Base-by-base conservation (phyloP, 1,139 yeast genomes). In the Yamadazyma trypodendri region DNA sequence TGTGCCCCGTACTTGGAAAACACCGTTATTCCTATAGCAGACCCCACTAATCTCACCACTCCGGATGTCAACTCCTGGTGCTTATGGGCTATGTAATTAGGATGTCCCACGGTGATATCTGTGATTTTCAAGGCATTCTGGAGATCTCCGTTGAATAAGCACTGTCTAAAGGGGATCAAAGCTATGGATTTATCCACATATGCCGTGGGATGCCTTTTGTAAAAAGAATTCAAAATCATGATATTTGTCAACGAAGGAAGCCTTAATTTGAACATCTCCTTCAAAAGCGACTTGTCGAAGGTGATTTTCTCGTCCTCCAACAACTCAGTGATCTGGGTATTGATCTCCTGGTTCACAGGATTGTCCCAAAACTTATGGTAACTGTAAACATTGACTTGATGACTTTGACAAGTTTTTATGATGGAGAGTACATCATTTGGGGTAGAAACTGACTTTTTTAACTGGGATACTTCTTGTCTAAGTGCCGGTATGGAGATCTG, bases 71-170 rank as follows among this genome's bases (percentile, higher is more conserved):
- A 49, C 24, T 55, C 49, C 25, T 51, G 38, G 35, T 57, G 61
- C 42, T 68, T 66, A 32, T 52, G 41, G 4, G 52, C 49, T 6
- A 75, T 55, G 48, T 77, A 79, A 46, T 75, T 70, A 13, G 69
- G 61, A 37, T 78, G 76, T 1, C 82, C 89, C 2, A 79, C 76
- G 0, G 92, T 80, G 34, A 72, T 52, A 46, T 83, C 87, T 22
- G 85, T 68, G 29, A 83, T 56, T 35, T 67, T 68, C 29, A 84
- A 59, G 0, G 89, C 86, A 32, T 66, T 66, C 27, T 69, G 65
- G 41, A 82, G 68, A 39, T 83, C 81, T 2, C 80, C 85, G 44
- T 76, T 69, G 59, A 72, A 81, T 1, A 84, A 59, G 6, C 81
- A 68, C 31, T 70, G 58, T 15, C 92, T 62, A 42, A 84, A 75